Evolutionary conservation across 495 filamentous ascomycete genomes (phyloP).

Genomic region (Neurospora pannonica): DNA sequence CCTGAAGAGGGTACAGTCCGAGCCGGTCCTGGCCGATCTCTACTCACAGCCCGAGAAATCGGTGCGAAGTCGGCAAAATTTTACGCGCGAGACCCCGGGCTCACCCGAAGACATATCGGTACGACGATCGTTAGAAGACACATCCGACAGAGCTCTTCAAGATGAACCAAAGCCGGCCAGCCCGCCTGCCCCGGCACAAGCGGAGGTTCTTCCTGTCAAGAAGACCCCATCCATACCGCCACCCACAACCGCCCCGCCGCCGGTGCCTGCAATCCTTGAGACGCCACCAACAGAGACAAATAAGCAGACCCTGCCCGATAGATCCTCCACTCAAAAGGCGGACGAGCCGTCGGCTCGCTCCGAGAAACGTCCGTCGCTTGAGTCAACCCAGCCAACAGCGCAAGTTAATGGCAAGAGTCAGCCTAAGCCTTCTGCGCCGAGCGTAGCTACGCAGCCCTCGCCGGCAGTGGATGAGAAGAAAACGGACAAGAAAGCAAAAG

Average conservation of each 20-base stretch:
- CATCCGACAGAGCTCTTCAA: constrained; percentile 3
- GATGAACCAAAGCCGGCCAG: constrained; percentile 10
- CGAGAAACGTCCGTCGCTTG: constrained; percentile 33
- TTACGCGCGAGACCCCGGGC: constrained; percentile 21
- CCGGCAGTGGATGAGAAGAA: constrained; percentile 66
- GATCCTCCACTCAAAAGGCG: constrained; percentile 48
- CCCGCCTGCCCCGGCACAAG: constrained; percentile 12
- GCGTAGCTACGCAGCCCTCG: constrained; percentile 18
- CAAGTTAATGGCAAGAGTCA: constrained; percentile 12
- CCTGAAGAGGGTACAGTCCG: constrained; percentile 64
- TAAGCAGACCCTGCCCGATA: constrained; percentile 34
- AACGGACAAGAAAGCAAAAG: constrained; percentile 56
- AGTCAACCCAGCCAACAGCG: constrained; percentile 3
- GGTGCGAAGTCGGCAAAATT: constrained; percentile 34
- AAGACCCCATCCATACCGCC: constrained; percentile 9
- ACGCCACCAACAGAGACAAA: constrained; percentile 46
- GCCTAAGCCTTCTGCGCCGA: constrained; percentile 1
- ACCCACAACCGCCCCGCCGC: constrained; percentile 10
- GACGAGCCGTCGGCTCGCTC: constrained; percentile 39
- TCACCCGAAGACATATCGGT: not conserved
- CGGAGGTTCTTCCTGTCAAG: constrained; percentile 14
- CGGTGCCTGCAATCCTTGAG: constrained; percentile 61
- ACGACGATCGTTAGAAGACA: not conserved
- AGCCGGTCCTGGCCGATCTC: constrained; percentile 53
- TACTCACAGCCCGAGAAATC: constrained; percentile 42